phyloP scores from a whole-genome alignment of 2,329 filamentous ascomycete genomes.

The Aspergillus sojae region DNA sequence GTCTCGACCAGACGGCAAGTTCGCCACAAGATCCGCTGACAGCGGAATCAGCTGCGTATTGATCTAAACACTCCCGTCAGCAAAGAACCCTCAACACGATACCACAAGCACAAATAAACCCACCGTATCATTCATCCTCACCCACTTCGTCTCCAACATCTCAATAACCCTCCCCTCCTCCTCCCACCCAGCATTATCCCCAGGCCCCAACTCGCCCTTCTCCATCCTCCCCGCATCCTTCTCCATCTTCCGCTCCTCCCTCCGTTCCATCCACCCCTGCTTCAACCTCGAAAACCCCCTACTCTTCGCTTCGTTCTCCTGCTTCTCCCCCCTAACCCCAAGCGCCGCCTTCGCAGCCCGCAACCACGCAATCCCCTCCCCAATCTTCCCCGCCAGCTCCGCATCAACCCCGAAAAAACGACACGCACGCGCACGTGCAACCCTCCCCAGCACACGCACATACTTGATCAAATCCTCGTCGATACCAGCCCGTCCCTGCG shows the following conservation, averaged over 20 bases:
- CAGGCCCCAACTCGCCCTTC: conserved; percentile 46
- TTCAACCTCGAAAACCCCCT: conserved; percentile 59
- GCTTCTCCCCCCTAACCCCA: conserved; percentile 59
- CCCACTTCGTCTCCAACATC: conserved; percentile 87
- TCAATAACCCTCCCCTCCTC: conserved; percentile 86
- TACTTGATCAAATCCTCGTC: conserved; percentile 72
- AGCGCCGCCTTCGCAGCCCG: conserved; percentile 75
- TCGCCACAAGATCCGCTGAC: conserved; percentile 69
- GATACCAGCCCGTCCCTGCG: conserved; percentile 43
- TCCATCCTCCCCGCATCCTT: conserved; percentile 54
- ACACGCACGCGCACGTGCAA: conserved; percentile 80
- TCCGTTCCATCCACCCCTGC: conserved; percentile 73
- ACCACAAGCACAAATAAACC: not conserved
- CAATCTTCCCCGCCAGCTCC: conserved; percentile 78
- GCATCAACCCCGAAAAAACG: conserved; percentile 90
- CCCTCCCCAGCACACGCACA: conserved; percentile 71
- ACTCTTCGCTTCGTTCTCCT: conserved; percentile 44
- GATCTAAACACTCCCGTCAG: conserved; percentile 57
- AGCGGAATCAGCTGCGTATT: conserved; percentile 78
- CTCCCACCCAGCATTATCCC: conserved; percentile 77
- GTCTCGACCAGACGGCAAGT: conserved; percentile 85
- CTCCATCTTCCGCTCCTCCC: conserved; percentile 78
- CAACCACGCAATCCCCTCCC: conserved; percentile 85
- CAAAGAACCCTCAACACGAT: not conserved
- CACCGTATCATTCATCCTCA: conserved; percentile 89